A percentile compares a stretch with the other conserved stretches of the same genome.
Evolutionary conservation across 768 basidiomycete genomes (phyloP).

Genomic region (Lactifluus pinguis): DNA sequence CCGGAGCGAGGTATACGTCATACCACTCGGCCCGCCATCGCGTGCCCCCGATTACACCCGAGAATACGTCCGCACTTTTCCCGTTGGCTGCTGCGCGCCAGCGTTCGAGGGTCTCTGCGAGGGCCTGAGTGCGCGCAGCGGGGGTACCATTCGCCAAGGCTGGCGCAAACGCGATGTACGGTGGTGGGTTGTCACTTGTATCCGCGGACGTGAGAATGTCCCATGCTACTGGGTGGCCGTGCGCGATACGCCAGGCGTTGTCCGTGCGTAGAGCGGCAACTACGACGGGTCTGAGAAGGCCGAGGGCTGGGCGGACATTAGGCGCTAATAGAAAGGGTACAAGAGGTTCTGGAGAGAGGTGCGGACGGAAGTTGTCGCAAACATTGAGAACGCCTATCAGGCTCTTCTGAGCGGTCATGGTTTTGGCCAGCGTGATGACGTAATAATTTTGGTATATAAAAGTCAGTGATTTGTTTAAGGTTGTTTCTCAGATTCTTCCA

Average conservation of each 20-base stretch:
- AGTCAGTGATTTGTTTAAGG: no score
- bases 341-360: conserved; percentile 33
- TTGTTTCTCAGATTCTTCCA: conserved; percentile 33
- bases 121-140: conserved; percentile 48
- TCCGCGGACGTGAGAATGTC: conserved; percentile 25
- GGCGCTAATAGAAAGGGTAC: conserved; percentile 48
- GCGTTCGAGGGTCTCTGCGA: conserved; percentile 60
- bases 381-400: conserved; percentile 56
- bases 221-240: conserved; percentile 33
- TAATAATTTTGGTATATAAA: background rate
- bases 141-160: background rate
- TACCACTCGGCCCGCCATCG: conserved; percentile 89
- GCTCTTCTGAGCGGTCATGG: background rate
- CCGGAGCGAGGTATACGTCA: conserved; percentile 62
- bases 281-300: conserved; percentile 50
- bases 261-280: conserved; percentile 46
- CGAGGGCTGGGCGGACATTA: conserved; percentile 44
- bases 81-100: conserved; percentile 40
- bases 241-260: conserved; percentile 29
- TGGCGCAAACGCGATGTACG: conserved; percentile 8
- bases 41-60: conserved; percentile 55
- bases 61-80: conserved; percentile 44
- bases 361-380: conserved; percentile 62
- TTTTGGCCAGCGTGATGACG: background rate
- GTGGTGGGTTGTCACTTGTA: background rate